Evolutionary conservation across 1,284 basidiomycete genomes (phyloP).

Genomic region (Rhodotorula sp.): DNA sequence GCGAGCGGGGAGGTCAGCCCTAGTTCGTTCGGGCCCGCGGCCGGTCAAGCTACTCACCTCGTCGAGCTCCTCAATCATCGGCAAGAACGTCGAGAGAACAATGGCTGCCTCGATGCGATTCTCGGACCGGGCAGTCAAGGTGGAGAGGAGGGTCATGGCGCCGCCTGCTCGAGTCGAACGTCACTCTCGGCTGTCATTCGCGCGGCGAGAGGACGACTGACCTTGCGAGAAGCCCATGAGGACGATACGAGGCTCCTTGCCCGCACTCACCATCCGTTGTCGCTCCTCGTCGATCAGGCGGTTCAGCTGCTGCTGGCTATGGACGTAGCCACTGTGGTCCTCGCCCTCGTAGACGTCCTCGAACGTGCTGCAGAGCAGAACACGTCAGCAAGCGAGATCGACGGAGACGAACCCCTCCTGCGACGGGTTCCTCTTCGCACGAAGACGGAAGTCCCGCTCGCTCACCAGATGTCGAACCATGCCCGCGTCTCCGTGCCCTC

Average conservation of each 20-base stretch:
- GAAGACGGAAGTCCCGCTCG: not conserved
- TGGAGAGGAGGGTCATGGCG: conserved; percentile 30
- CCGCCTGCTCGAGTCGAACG: conserved; percentile 12
- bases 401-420: not conserved
- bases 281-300: conserved; percentile 28
- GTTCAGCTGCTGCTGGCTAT: conserved; percentile 33
- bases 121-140: conserved; percentile 8
- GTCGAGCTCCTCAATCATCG: conserved; percentile 2
- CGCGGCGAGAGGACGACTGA: not conserved
- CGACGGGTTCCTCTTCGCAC: too few species aligned
- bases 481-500: not conserved
- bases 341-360: conserved; percentile 27
- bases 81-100: conserved; percentile 32
- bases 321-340: conserved; percentile 26
- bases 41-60: conserved; percentile 6
- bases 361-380: conserved; percentile 2
- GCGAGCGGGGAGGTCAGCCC: not conserved
- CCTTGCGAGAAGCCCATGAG: conserved; percentile 37
- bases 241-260: conserved; percentile 33
- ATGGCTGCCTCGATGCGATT: conserved; percentile 26
- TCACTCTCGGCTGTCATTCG: not conserved
- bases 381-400: not conserved
- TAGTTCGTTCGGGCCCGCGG: not conserved
- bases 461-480: conserved; percentile 36
- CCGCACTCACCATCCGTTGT: conserved; percentile 3